phyloP scores from a whole-genome alignment of 345 rosid genomes.

The Geranium rotundifolium region DNA sequence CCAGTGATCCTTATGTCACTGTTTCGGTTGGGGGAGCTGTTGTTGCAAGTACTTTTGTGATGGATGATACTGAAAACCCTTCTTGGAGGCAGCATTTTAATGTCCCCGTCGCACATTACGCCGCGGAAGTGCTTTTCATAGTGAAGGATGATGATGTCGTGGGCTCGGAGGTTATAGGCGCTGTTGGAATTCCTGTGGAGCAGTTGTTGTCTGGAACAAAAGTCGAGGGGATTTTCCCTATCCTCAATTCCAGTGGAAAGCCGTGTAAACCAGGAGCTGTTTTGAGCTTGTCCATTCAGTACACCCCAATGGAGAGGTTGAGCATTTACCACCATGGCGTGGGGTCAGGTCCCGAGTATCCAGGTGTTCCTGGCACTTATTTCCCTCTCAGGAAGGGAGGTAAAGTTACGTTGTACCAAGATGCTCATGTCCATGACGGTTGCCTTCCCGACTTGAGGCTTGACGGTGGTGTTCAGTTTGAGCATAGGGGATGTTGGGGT shows the following conservation, averaged over 20 bases:
- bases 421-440: conserved; percentile 71
- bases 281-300: conserved; percentile 58
- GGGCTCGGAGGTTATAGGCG: conserved; percentile 78
- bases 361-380: conserved; percentile 75
- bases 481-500: conserved; percentile 61
- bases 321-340: conserved; percentile 43
- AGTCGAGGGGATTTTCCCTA: conserved; percentile 64
- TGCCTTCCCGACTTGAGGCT: conserved; percentile 47
- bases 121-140: conserved; percentile 64
- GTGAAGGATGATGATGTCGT: conserved; percentile 74
- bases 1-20: conserved; percentile 85
- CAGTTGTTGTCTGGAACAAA: conserved; percentile 32
- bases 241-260: conserved; percentile 45
- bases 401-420: conserved; percentile 77
- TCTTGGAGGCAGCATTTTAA: conserved; percentile 79
- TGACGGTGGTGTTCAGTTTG: conserved; percentile 38
- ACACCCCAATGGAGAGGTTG: conserved; percentile 41
- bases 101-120: conserved; percentile 71
- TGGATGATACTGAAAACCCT: conserved; percentile 60
- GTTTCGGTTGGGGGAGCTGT: conserved; percentile 62
- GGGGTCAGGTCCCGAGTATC: conserved; percentile 39
- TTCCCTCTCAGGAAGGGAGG: conserved; percentile 85
- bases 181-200: conserved; percentile 63
- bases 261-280: conserved; percentile 67
- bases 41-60: conserved; percentile 71